phyloP scores from a whole-genome alignment of 192 early-diverging fungal species.

The Backusella westeae region DNA sequence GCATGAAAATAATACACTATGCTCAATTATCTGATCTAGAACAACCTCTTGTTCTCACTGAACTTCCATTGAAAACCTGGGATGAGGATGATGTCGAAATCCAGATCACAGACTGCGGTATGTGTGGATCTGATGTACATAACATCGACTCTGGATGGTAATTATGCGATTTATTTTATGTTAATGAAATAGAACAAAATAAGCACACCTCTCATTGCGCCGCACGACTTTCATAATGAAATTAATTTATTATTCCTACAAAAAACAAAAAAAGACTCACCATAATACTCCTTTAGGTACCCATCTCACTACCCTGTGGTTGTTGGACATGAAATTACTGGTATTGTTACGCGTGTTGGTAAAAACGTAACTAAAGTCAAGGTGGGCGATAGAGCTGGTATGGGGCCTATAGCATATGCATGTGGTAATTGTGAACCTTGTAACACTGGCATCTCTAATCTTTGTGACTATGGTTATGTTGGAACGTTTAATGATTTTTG shows the following conservation, averaged over 20 bases:
- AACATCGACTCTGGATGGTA: slow-evolving; percentile 34
- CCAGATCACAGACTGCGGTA: slow-evolving; percentile 60
- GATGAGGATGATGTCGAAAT: slow-evolving; percentile 47
- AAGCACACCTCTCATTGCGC: no score
- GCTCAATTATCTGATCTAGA: not conserved
- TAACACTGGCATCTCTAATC: not conserved
- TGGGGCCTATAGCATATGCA: not conserved
- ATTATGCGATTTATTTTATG: not conserved
- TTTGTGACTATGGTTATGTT: not conserved
- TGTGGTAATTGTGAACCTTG: not conserved
- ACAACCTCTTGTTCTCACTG: not conserved
- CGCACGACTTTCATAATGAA: no score
- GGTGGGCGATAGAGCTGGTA: slow-evolving; percentile 64
- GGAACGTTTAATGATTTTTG: slow-evolving; percentile 22
- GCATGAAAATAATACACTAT: not conserved
- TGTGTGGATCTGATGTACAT: slow-evolving; percentile 79
- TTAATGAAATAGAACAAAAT: not conserved
- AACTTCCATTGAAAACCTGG: not conserved
- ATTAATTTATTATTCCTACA: no score
- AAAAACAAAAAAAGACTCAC: not conserved
- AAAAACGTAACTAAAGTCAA: slow-evolving; percentile 31
- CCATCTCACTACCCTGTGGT: slow-evolving; percentile 5
- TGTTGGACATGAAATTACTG: slow-evolving; percentile 53
- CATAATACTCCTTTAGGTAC: not conserved
- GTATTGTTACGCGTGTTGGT: slow-evolving; percentile 37